A percentile compares a stretch with the other conserved stretches of the same genome.
Evolutionary conservation across 106 monocot genomes (phyloP).

Genomic region (Dendrobium huoshanense): DNA sequence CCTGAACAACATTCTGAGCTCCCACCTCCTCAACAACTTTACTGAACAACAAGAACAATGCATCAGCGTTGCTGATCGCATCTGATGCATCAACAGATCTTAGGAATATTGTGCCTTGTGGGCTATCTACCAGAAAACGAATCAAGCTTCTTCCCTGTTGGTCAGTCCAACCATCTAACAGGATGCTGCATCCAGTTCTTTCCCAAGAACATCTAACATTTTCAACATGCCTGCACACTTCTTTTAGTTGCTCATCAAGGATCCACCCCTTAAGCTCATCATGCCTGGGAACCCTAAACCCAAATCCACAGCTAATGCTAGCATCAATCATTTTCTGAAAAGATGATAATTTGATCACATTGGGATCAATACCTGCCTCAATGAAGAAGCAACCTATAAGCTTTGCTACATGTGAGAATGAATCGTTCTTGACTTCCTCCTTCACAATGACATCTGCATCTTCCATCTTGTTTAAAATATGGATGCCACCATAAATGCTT

Average conservation of each 20-base stretch:
- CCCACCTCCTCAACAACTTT: constrained; percentile 60
- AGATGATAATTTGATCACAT: constrained; percentile 38
- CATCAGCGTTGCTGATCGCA: constrained; percentile 40
- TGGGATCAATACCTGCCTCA: constrained; percentile 58
- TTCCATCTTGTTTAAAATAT: constrained; percentile 12
- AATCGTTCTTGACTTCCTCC: constrained; percentile 34
- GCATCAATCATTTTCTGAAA: constrained; percentile 68
- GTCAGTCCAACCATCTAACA: constrained; percentile 67
- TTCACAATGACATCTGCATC: constrained; percentile 11
- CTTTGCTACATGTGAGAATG: constrained; percentile 17
- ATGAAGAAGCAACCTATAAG: constrained; percentile 52
- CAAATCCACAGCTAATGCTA: constrained; percentile 26
- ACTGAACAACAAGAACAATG: constrained; percentile 37
- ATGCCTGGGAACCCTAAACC: constrained; percentile 33
- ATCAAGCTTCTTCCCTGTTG: constrained; percentile 44
- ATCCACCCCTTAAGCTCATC: constrained; percentile 60
- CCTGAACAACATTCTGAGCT: constrained; percentile 54
- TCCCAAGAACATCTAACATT: constrained; percentile 48
- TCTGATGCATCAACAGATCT: constrained; percentile 59
- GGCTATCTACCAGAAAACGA: constrained; percentile 50
- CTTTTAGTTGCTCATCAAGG: constrained; percentile 45
- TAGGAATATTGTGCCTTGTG: constrained; percentile 49
- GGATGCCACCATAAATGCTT: constrained; percentile 1
- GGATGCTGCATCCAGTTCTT: constrained; percentile 60
- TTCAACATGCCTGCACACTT: constrained; percentile 30